Evolutionary conservation across 768 basidiomycete species (phyloP), one percentile per base, ranked within the genome.

Genomic region (Suillus subaureus): DNA sequence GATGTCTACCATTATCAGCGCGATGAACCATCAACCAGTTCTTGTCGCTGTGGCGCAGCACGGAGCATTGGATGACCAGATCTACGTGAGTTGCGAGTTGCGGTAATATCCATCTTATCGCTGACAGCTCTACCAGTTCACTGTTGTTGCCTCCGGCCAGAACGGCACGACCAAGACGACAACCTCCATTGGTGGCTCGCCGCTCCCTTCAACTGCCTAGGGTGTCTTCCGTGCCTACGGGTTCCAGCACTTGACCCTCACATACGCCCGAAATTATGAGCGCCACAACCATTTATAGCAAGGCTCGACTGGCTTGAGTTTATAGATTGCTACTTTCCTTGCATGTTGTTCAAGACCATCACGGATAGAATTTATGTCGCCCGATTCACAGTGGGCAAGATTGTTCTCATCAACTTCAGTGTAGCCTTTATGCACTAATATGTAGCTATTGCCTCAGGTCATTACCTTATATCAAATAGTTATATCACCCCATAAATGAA

Each of bases 1-100:
- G 68, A 70, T 87, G 67, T 74, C 77, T 47, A 74, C 76, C 47
- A 80, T 82, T 73, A 82, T 82, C 71, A 67, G 79, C 12, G 82
- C 82, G 16, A 78, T 82, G 55, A 86, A 85, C 73, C 83, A 84
- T 65, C 84, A 84, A 51, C 73, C 75, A 13, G 75, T 73, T 21
- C 64, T 75, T 16, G 70, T 79, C 63, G 76, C 74, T n/a, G 64
- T 80, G 28, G 80, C 79, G 13, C 74, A 82, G 66, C 83, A 78
- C 26, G 82, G 82, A 33, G 52, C 62, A 23, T 67, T 82, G n/a
- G 82, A 82, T 52, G 82, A 83, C 63, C 68, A 70, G 1, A 76
- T 82, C 61, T 83, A 83, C 49, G 76, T 79, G 64, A 77, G 79
- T 64, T 21, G n/a, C 18, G 61, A 77, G 79, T 66, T 26, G 35